Percentiles rank a stretch among this genome's conserved stretches.
Evolutionary conservation across 1,284 basidiomycete species (phyloP).

Genomic region (Dichomitus squalens): DNA sequence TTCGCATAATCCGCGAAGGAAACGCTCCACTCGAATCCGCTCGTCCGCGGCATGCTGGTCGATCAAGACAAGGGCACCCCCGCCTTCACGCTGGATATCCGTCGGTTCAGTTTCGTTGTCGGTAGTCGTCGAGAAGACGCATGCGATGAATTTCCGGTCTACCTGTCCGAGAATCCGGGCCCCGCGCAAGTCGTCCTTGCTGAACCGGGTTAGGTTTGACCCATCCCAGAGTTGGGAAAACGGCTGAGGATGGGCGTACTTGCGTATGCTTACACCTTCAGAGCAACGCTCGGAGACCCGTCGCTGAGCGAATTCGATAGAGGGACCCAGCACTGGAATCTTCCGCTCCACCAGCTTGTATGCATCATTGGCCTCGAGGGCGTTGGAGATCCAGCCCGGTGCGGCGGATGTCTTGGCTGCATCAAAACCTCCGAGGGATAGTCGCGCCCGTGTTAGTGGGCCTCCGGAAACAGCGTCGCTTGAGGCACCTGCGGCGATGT

Average conservation of each 20-base stretch:
- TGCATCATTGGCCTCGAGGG: conserved; percentile 56
- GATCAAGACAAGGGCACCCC: conserved; percentile 67
- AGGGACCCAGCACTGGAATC: conserved; percentile 45
- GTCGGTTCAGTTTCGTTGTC: neutral
- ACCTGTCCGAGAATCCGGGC: conserved; percentile 79
- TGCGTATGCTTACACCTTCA: too few relatives aligned
- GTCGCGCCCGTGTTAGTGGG: conserved; percentile 6
- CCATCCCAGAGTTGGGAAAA: conserved; percentile 16
- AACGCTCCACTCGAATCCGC: conserved; percentile 85
- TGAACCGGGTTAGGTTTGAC: conserved; percentile 41
- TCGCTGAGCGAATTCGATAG: conserved; percentile 13
- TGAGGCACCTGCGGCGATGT: conserved; percentile 25
- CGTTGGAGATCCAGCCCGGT: conserved; percentile 58
- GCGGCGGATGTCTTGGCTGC: neutral
- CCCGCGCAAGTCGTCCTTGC: conserved; percentile 50
- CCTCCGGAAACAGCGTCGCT: conserved; percentile 7
- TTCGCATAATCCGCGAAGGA: conserved; percentile 69
- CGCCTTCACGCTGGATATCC: neutral
- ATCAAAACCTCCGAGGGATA: conserved; percentile 1
- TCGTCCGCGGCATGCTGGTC: conserved; percentile 98
- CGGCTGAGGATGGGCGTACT: neutral
- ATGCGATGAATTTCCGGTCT: conserved; percentile 88
- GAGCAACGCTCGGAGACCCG: neutral
- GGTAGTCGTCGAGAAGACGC: conserved; percentile 42
- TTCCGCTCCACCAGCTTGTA: conserved; percentile 48